Evolutionary conservation across 371 early-diverging fungal species (phyloP), one percentile per base, ranked within the genome.

Genomic region (Mucor lusitanicus): DNA sequence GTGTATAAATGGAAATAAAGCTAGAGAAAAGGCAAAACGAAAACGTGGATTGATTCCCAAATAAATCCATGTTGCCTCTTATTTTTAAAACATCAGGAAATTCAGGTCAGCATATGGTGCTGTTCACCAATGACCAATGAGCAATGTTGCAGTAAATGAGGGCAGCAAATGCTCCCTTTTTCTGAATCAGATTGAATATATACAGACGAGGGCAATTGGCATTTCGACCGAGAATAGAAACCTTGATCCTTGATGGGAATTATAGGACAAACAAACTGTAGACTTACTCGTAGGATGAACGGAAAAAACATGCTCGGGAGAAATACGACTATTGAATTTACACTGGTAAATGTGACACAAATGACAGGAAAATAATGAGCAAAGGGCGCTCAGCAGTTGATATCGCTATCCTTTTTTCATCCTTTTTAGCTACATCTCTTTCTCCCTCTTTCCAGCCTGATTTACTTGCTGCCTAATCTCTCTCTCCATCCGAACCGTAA

Each of bases 301-400:
- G 44, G 44, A 44, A 44, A 44, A 44, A 44, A 44, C 11, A 60
- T 30, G 9, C 61, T 61, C 61, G 61, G 61, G 50, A 61, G 44
- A 44, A 44, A 44, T n/a, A 44, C 44, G 44, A 44, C 44, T n/a
- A n/a, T 17, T n/a, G n/a, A 44, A 44, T 3, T 44, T 44, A 5
- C 7, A 44, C n/a, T 44, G 33, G 12, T 30, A 56, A 56, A 32
- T 32, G 61, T 61, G 50, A 61, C 46, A 61, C 61, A 61, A 59
- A 50, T 50, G 61, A 61, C 61, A 48, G 61, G 61, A 61, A 53
- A 53, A 53, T 23, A 53, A 53, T 25, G 33, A 48, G 61, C 48
- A 50, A 50, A 46, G 48, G 46, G 35, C 61, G 61, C 48, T 61
- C 61, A 61, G 61, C 61, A 61, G 35, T 48, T 32, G 30, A 12